Evolutionary conservation across 208 protist genomes (phyloP), one percentile per base, ranked within the genome.

Genomic region (Wallacemonas sp.): DNA sequence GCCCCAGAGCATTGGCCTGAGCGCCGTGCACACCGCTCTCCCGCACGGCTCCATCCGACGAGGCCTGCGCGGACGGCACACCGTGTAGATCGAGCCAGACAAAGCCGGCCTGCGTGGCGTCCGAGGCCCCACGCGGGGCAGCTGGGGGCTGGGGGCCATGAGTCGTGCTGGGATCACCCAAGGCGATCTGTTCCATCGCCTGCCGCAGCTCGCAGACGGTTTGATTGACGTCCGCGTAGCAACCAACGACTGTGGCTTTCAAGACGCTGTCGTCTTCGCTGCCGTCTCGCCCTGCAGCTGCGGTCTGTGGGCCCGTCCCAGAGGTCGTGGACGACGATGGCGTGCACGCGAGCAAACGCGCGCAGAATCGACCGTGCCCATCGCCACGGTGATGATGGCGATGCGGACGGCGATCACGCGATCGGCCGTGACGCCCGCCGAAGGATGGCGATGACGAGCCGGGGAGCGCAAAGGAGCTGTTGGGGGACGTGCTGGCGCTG

Each of bases 51-150:
- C n/a, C 36, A 42, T 32, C 45, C 41, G 10, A 44, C 39, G 22
- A 33, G 26, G 52, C 33, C 12, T 46, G 67, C 20, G 42, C 46
- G 14, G 49, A 66, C 5, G 72, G 65, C 50, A 77, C 72, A 26
- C 72, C 72, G 32, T 77, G 72, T 23, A 77, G 72, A 54, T 77
- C 72, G n/a, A 77, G 61, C 72, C 72, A 77, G 54, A 77, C 67
- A 42, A 77, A 77, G 26, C 14, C 32, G n/a, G 32, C 18, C 28
- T 29, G 12, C 29, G 14, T 3, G 16, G 42, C 7, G 42, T 48
- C 42, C 42, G 18, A 25, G 4, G 42, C 11, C n/a, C 42, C 42
- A 22, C 42, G n/a, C 7, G 42, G 42, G 11, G 14, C 10, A 14
- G 7, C 36, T 16, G 10, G 36, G 36, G 36, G 36, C 10, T 14